Base-by-base conservation (phyloP, 257 asterid genomes). In the Galeopsis tetrahit region DNA sequence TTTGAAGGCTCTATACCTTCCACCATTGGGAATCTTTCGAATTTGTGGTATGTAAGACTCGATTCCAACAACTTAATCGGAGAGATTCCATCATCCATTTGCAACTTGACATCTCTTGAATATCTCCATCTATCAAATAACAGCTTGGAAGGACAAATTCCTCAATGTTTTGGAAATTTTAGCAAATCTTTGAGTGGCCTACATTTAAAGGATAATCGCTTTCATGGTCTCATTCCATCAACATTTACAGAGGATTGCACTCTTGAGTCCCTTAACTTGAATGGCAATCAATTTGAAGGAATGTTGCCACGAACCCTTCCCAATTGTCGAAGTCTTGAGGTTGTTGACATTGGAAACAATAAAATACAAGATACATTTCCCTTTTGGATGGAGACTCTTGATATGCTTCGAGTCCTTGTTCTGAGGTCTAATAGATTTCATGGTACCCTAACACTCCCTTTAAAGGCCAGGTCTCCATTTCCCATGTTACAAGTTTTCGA, bases 51-150 rank as follows among this genome's bases (percentile, higher is more conserved):
- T 1, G 0, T 62, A 1, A 5, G 1, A 4, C 7, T 60, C 13
- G 0, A 7, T 36, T 38, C 68, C 5, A 62, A 62, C 49, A 35
- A 14, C 1, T 13, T 35, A 6, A 14, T 0, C 7, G 49, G 49
- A 38, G 33, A 62, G 33, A 36, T 62, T 62, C 68, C 51, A 62
- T 39, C 68, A 38, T 62, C 68, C 68, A 10, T 62, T 36, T 62
- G 68, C 68, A n/a, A 14, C 5, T 4, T 38, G 49, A 62, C 5
- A 1, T 38, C 52, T 14, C 48, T 39, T 13, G 0, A 7, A 7
- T 2, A 1, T 39, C 32, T 62, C 8, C 2, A 38, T 7, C 43
- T 38, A 7, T 38, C 43, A 38, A 38, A 7, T 3, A 38, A 38
- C 43, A 38, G 43, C 7, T 38, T 38, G 7, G 7, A 38, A 38